phyloP scores from a whole-genome alignment of 129 eudicot genomes.

The Lonicera japonica region DNA sequence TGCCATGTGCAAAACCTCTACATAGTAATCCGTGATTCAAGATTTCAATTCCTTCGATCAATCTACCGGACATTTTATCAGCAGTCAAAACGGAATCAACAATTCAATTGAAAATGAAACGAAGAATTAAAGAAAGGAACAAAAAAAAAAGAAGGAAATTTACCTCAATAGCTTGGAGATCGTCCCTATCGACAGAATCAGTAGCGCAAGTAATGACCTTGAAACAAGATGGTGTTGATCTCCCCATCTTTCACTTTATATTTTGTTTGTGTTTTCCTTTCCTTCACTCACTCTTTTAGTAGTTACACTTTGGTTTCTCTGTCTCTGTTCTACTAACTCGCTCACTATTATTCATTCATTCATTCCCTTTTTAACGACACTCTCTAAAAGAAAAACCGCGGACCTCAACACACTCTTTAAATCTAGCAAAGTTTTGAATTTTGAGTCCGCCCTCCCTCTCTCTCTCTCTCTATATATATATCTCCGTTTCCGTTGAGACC shows the following conservation, averaged over 20 bases:
- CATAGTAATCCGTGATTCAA: no score
- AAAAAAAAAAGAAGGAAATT: no score
- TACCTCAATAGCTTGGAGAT: slow-evolving; percentile 50
- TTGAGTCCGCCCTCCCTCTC: slow-evolving; percentile 30
- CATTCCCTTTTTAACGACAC: slow-evolving; percentile 21
- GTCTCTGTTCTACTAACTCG: slow-evolving; percentile 5
- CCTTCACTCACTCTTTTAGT: not conserved
- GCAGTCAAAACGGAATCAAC: not conserved
- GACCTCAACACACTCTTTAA: slow-evolving; percentile 50
- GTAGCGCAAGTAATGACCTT: slow-evolving; percentile 72
- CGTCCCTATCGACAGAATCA: slow-evolving; percentile 53
- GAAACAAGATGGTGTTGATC: slow-evolving; percentile 67
- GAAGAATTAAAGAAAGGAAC: not conserved
- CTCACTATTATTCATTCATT: no score
- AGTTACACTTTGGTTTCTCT: not conserved
- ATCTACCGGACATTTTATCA: not conserved
- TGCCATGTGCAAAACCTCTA: no score
- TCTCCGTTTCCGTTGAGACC: not conserved
- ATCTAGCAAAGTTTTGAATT: slow-evolving; percentile 35
- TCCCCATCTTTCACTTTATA: slow-evolving; percentile 41
- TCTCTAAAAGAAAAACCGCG: slow-evolving; percentile 17
- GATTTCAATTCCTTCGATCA: no score
- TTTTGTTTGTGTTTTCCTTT: slow-evolving; percentile 17
- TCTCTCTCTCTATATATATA: no score
- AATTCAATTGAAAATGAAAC: not conserved